A percentile compares a stretch with the other conserved stretches of the same genome.
Conservation (phyloP, 768 basidiomycete genomes). For the Ramaria sp. region DNA sequence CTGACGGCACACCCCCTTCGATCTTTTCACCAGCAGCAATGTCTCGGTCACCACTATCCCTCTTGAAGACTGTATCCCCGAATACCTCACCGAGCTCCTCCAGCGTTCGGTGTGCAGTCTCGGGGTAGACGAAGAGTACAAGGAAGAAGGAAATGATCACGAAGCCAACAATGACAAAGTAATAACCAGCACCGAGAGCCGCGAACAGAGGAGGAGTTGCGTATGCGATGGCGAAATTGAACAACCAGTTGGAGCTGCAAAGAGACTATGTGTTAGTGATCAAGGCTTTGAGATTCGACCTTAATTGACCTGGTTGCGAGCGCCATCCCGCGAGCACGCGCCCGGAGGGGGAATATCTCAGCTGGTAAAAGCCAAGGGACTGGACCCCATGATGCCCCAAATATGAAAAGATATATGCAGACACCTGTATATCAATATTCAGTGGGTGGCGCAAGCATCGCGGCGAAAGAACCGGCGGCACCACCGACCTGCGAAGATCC, state of each 20-base stretch:
- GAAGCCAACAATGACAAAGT: constrained; percentile 40
- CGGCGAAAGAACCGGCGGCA: too few species aligned
- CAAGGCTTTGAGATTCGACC: neutral
- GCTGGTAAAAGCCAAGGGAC: constrained; percentile 43
- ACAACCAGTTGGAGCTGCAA: constrained; percentile 20
- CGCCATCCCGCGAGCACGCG: constrained; percentile 23
- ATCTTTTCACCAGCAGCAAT: too few species aligned
- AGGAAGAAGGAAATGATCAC: constrained; percentile 34
- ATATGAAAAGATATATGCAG: constrained; percentile 8
- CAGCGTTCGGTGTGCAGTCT: constrained; percentile 35
- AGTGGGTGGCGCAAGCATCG: constrained; percentile 15
- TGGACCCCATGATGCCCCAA: constrained; percentile 46
- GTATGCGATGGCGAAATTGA: constrained; percentile 33
- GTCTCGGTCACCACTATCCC: neutral
- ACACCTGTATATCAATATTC: constrained; percentile 28
- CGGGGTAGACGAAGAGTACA: constrained; percentile 39
- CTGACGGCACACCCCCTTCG: too few species aligned
- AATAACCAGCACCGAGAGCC: constrained; percentile 34
- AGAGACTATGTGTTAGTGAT: constrained; percentile 10
- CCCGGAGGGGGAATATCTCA: constrained; percentile 31
- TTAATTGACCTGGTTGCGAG: constrained; percentile 6
- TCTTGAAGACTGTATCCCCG: constrained; percentile 24
- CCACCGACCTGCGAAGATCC: neutral
- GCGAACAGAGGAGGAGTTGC: constrained; percentile 52
- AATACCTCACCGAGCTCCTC: constrained; percentile 42